Base-by-base conservation (phyloP, 192 early-diverging fungal genomes). In the Gonapodya prolifera region DNA sequence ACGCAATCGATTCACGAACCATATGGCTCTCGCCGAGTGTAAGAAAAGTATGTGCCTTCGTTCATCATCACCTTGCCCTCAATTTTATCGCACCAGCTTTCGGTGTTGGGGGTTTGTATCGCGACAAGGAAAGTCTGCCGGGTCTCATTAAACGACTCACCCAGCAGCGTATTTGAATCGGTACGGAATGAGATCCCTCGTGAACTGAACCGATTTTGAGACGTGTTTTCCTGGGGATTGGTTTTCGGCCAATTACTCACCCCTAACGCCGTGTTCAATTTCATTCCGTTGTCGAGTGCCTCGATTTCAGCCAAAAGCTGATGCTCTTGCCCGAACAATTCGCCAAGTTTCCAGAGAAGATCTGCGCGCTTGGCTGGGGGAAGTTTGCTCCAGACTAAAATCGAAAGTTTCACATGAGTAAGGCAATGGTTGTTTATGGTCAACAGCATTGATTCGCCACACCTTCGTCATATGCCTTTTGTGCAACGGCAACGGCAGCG, bases 1-100 rank as follows among this genome's bases (percentile, higher is more conserved):
- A 2, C 32, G 71, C 71, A 73, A 30, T 73, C 28, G 71, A 30
- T 29, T 30, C 71, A 73, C 71, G 8, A 18, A 32, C 71, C 71
- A 29, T 73, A 73, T 18, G 71, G 71, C 31, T 73, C 71, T 8
- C 32, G 71, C 18, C 71, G 16, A 8, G 71, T 73, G 71, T 73
- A 73, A 29, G 18, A 30, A 29, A 73, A 73, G 71, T 30, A 73
- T 2, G 18, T 73, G 16, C 28, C 28, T 29, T 73, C 71, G 71
- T 73, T 32, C 71, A 73, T 73, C 71, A 73, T 73, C 71, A 73
- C 71, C 71, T 73, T 73, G 71, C 71, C 71, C 28, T 73, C 28
- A 73, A 73, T 73, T 32, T 73, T 73, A 32, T 73, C 71, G 32
- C 28, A 18, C 28, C 18, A 73, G 16, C 71, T 32, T 18, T 2